Evolutionary conservation across 2,329 filamentous ascomycete genomes (phyloP), one percentile per base, ranked within the genome.

Genomic region (Hysterium pulicare): DNA sequence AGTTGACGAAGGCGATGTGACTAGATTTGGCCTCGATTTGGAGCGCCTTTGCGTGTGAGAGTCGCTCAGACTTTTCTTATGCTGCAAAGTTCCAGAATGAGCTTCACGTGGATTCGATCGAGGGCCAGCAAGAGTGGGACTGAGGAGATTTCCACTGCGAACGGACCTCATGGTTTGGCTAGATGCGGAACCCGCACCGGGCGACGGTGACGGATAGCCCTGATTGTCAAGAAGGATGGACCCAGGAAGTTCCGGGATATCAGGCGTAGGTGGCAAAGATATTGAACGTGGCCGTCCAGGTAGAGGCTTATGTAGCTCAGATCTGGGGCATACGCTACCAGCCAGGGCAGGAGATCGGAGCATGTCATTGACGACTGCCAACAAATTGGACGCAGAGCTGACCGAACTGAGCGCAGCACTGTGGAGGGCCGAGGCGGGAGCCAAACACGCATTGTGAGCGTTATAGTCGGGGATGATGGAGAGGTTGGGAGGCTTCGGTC

Each of bases 281-380:
- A 55, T 46, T 10, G 70, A 70, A 47, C 69, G 64, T 38, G 68
- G 67, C 46, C 68, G 56, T 39, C 59, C 56, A 28, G 62, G 61
- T 40, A 62, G 51, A 39, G 66, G 58, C 46, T 64, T 63, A 53
- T 67, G 54, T 52, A 60, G 50, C 20, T 48, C 52, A 37, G 44
- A 50, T 59, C 54, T 50, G 48, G 59, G 45, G 47, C 53, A 58
- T 33, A 56, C 41, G 45, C 55, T 57, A 31, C 57, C 54, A 44
- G 58, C 61, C 33, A 66, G 48, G 23, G 56, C 58, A 39, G 69
- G 68, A 15, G 69, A 71, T 30, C 64, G 63, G 20, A 72, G 57
- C 54, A 70, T 66, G 41, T 70, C 70, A 55, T 68, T 71, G 50
- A 71, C 63, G 17, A 66, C 63, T 23, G 62, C 58, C 46, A 71